A percentile compares a stretch with the other conserved stretches of the same genome.
These are phyloP conservation scores for Jamesozyma lodderae DNA, from an alignment of 805 yeast species.

Conservation along the genomic window DNA sequence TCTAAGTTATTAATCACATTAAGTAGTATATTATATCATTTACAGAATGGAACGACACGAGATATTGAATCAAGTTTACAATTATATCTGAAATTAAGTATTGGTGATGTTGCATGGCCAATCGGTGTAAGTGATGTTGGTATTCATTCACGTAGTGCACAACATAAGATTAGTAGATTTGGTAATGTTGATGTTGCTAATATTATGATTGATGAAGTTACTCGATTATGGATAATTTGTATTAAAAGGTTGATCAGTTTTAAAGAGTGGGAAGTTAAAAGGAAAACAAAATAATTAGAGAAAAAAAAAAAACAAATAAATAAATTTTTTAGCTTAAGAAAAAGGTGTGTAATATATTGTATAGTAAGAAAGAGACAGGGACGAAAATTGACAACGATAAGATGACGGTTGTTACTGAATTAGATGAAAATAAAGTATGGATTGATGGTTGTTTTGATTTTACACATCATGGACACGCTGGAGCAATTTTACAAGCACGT, in stretches of 20 bases:
- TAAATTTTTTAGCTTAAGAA: no score
- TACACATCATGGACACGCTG: constrained; percentile 97
- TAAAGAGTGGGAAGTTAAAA: constrained; percentile 11
- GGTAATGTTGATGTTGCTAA: constrained; percentile 43
- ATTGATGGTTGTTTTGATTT: constrained; percentile 97
- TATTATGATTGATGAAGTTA: constrained; percentile 68
- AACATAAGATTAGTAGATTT: constrained; percentile 39
- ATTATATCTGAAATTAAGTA: constrained; percentile 62
- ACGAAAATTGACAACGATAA: no score
- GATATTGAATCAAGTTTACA: constrained; percentile 36
- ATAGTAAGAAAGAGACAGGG: no score
- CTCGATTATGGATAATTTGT: constrained; percentile 69
- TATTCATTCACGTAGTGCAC: constrained; percentile 66
- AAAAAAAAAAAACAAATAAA: neutral
- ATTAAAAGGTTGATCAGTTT: constrained; percentile 66
- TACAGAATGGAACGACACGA: constrained; percentile 37
- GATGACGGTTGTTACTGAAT: no score
- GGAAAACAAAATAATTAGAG: neutral
- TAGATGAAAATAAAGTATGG: constrained; percentile 55
- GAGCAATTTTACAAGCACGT: constrained; percentile 90
- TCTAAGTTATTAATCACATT: constrained; percentile 42
- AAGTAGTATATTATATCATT: constrained; percentile 47
- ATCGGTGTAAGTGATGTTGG: constrained; percentile 75
- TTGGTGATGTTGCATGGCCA: constrained; percentile 91
- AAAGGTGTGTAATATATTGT: no score